phyloP scores from a whole-genome alignment of 352 stramenopile species.

The Globisporangium middletonii region DNA sequence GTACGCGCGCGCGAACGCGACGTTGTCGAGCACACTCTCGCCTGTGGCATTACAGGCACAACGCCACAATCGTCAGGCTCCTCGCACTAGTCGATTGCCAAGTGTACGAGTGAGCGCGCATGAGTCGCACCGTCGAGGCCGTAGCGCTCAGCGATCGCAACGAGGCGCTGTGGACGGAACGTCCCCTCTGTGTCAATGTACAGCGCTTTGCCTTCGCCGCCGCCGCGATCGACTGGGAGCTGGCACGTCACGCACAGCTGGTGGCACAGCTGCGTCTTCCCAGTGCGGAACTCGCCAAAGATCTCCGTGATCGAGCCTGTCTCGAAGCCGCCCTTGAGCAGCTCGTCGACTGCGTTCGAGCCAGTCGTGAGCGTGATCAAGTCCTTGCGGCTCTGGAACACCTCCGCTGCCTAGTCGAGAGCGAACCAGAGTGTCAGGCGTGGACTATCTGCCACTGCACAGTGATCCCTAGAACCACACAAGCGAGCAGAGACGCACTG shows the following conservation, averaged over 20 bases:
- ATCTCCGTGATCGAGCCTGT: constrained; percentile 97
- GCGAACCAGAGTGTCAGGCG: not conserved
- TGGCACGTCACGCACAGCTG: constrained; percentile 99
- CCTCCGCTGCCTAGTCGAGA: constrained; percentile 66
- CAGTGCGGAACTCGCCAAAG: constrained; percentile 99
- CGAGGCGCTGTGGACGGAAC: constrained; percentile 95
- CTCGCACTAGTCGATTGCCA: too few relatives aligned
- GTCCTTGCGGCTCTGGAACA: constrained; percentile 86
- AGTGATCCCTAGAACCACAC: not conserved
- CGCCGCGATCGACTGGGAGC: constrained; percentile 95
- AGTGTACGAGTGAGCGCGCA: not conserved
- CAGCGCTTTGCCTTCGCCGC: constrained; percentile 96
- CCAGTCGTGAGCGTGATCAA: constrained; percentile 94
- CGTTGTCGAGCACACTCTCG: constrained; percentile 97
- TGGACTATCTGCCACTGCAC: not conserved
- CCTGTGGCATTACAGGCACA: constrained; percentile 13
- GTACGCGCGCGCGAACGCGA: constrained; percentile 97
- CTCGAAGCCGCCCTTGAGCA: constrained; percentile 95
- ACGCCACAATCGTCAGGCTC: not conserved
- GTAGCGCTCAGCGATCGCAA: constrained; percentile 97
- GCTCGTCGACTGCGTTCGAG: constrained; percentile 84
- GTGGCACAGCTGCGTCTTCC: constrained; percentile 99
- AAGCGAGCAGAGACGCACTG: constrained; percentile 52
- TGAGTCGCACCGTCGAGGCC: constrained; percentile 83
- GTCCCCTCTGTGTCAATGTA: constrained; percentile 99